A percentile compares a stretch with the other conserved stretches of the same genome.
Conservation (phyloP, 1,284 basidiomycete species). For the Malassezia nana region DNA sequence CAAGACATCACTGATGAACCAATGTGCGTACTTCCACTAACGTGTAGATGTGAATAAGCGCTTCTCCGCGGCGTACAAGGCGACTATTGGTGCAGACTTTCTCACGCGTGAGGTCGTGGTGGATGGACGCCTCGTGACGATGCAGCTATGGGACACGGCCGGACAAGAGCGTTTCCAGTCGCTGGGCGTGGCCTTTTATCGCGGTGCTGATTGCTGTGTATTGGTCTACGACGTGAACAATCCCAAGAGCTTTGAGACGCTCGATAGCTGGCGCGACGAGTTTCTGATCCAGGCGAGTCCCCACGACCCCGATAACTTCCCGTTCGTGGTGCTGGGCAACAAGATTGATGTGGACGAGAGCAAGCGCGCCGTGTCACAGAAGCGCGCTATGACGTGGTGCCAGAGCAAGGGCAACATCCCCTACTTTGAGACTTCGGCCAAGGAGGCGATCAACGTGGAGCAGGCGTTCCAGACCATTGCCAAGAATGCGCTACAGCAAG, state of each 20-base stretch:
- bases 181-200: constrained; percentile 62
- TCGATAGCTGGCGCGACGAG: constrained; percentile 47
- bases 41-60: constrained; percentile 82
- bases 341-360: constrained; percentile 99
- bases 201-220: constrained; percentile 97
- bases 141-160: constrained; percentile 99
- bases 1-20: constrained; percentile 99
- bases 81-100: constrained; percentile 50
- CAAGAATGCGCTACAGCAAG: constrained; percentile 94
- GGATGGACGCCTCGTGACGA: constrained; percentile 92
- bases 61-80: constrained; percentile 98
- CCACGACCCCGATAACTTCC: constrained; percentile 97
- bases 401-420: constrained; percentile 99
- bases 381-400: constrained; percentile 99
- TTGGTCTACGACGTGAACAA: constrained; percentile 99
- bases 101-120: constrained; percentile 98
- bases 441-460: constrained; percentile 99
- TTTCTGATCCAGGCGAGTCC: constrained; percentile 67
- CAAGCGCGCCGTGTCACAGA: constrained; percentile 97
- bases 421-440: constrained; percentile 98
- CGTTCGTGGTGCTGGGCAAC: constrained; percentile 83
- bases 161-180: constrained; percentile 61
- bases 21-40: constrained; percentile 53
- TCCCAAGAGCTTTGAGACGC: constrained; percentile 90
- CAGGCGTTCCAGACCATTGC: constrained; percentile 99